These are phyloP conservation scores for Aspergillus sp. DNA, from an alignment of 2,329 filamentous ascomycete genomes.

Conservation along the genomic window DNA sequence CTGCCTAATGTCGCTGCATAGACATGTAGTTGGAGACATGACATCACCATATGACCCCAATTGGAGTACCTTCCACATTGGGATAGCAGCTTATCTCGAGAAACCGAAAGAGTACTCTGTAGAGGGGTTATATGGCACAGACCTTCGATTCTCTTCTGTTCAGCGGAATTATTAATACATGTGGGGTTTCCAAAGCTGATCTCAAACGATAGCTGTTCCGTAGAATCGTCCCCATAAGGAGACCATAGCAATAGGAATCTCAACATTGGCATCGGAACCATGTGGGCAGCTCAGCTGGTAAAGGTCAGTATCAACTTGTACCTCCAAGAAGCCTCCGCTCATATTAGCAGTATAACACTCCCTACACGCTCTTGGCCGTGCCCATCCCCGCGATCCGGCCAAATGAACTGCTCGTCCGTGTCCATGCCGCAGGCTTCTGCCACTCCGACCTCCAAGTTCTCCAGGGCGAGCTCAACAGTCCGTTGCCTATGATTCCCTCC, in stretches of 20 bases:
- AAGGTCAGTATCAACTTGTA: not conserved
- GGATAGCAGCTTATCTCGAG: not conserved
- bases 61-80: not conserved
- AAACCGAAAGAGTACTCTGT: too few species aligned
- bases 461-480: constrained; percentile 4
- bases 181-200: not conserved
- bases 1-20: not conserved
- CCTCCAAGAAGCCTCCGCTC: not conserved
- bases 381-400: constrained; percentile 1
- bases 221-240: not conserved
- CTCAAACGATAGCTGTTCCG: not conserved
- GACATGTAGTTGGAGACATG: not conserved
- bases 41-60: not conserved
- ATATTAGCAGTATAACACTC: constrained; percentile 2
- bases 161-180: not conserved
- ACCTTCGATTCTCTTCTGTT: not conserved
- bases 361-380: not conserved
- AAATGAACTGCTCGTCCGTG: constrained; percentile 7
- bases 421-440: constrained; percentile 8
- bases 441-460: constrained; percentile 10
- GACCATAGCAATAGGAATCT: not conserved
- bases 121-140: not conserved
- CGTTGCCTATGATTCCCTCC: constrained; percentile 3
- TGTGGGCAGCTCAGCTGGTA: not conserved
- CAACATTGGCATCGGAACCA: not conserved